Base-by-base conservation (phyloP, 208 protist genomes). In the Leptomonas seymouri region DNA sequence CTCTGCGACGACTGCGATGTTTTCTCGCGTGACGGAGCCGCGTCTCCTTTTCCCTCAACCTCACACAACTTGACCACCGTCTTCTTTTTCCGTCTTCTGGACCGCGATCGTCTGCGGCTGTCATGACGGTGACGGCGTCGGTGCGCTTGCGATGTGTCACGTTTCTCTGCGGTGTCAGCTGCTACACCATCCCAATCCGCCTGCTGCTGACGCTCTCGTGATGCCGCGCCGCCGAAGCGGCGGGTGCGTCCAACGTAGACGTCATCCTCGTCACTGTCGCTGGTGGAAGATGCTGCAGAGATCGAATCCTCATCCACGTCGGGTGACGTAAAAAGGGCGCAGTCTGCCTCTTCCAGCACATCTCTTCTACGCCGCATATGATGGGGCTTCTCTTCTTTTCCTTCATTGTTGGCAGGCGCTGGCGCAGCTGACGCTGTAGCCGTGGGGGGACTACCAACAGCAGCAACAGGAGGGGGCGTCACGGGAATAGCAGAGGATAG, bases 1-100 rank as follows among this genome's bases (percentile, higher is more conserved):
- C 62, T 72, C 2, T 71, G 77, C 30, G 62, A 78, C 5, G 71
- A 53, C 25, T 51, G 31, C 7, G 71, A 74, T 2, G 45, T 30
- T 27, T 71, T 68, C 7, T 42, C 76, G 7, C 21, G 57, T 8
- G 51, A 48, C 0, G 30, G 27, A 1, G 36, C 42, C 14, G 48
- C 9, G 25, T 12, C 41, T 11, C 51, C 44, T 21, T 39, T 65
- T 4, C 45, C 69, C 27, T 68, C 61, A 0, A 58, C 54, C 44
- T 75, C 61, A 1, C 41, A 27, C 54, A 75, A 15, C 15, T 27
- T 57, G 18, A 65, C 56, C 6, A 60, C 55, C 27, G 39, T 59
- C 53, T 25, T 8, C 39, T 25, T 42, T n/a, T 36, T 15, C 39
- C 0, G 14, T 3, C 15, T 25, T 28, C 45, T 59, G 20, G 9